Percentiles rank a stretch among this genome's conserved stretches.
Conservation (phyloP, 139 green algal species). For the Marvania coccoides region DNA sequence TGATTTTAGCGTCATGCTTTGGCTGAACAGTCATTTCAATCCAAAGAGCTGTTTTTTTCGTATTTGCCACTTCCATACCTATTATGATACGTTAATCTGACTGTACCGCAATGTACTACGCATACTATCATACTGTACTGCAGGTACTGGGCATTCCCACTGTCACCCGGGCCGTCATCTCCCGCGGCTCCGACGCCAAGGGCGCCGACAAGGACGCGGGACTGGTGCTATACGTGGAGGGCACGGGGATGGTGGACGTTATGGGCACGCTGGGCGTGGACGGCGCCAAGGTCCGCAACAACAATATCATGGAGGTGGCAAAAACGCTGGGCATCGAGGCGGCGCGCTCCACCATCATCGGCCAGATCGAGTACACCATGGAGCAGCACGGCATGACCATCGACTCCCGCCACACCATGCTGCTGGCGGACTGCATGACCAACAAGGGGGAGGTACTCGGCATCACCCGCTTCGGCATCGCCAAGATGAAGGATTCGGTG, state of each 20-base stretch:
- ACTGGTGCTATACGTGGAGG: slow-evolving; percentile 32
- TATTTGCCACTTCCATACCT: too few relatives aligned
- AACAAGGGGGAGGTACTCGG: slow-evolving; percentile 97
- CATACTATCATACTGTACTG: too few relatives aligned
- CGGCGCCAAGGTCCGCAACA: slow-evolving; percentile 67
- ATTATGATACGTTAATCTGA: too few relatives aligned
- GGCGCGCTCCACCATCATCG: slow-evolving; percentile 57
- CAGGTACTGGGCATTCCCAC: slow-evolving; percentile 82
- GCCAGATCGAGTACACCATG: slow-evolving; percentile 92
- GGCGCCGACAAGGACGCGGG: neutral
- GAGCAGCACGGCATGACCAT: slow-evolving; percentile 89
- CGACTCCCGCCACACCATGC: slow-evolving; percentile 90
- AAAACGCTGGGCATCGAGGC: slow-evolving; percentile 89
- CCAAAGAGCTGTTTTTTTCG: too few relatives aligned
- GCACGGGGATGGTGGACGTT: slow-evolving; percentile 60
- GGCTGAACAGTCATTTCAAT: too few relatives aligned
- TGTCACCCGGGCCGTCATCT: slow-evolving; percentile 88
- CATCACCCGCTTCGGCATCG: slow-evolving; percentile 98
- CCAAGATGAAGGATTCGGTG: slow-evolving; percentile 99
- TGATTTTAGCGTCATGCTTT: too few relatives aligned
- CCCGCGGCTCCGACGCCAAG: slow-evolving; percentile 17
- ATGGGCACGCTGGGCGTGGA: slow-evolving; percentile 81
- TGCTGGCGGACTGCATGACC: slow-evolving; percentile 98
- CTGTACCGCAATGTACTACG: too few relatives aligned
- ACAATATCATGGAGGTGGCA: slow-evolving; percentile 90